Evolutionary conservation across 2,329 filamentous ascomycete species (phyloP).

Genomic region (Decorospora gaudefroyi): DNA sequence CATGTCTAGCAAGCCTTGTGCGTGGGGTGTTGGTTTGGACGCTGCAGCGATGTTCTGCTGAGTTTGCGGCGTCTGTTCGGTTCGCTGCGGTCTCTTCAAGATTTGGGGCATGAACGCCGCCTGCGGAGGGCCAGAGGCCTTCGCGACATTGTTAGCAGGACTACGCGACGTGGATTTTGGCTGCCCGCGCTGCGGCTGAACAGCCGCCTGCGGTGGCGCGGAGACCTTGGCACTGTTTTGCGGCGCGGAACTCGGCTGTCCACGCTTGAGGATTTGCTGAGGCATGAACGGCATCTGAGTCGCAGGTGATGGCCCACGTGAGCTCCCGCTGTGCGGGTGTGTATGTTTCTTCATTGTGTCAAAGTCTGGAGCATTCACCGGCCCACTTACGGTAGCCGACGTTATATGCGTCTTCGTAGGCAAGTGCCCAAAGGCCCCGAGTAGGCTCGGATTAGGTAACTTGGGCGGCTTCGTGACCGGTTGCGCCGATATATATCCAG

Average conservation of each 20-base stretch:
- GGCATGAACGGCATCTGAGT: constrained; percentile 35
- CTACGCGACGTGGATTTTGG: too few relatives aligned
- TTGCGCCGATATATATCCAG: constrained; percentile 34
- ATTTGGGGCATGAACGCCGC: constrained; percentile 44
- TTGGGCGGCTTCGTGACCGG: constrained; percentile 25
- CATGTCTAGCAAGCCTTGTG: constrained; percentile 28
- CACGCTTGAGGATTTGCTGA: constrained; percentile 34
- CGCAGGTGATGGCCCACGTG: constrained; percentile 38
- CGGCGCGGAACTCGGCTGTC: constrained; percentile 13
- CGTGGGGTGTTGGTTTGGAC: constrained; percentile 21
- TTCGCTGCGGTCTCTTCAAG: constrained; percentile 40
- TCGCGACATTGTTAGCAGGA: constrained; percentile 2
- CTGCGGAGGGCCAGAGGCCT: constrained; percentile 18
- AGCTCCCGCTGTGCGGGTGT: constrained; percentile 29
- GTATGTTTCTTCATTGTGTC: constrained; percentile 45
- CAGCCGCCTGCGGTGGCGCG: constrained; percentile 3
- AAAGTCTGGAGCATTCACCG: constrained; percentile 50
- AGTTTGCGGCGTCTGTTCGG: constrained; percentile 8
- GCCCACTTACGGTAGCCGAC: constrained; percentile 50
- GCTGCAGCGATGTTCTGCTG: constrained; percentile 1
- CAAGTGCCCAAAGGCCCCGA: constrained; percentile 26
- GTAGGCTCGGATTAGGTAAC: constrained; percentile 23
- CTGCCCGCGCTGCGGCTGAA: too few relatives aligned
- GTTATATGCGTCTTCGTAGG: constrained; percentile 36
- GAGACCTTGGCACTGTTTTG: constrained; percentile 12